Conservation (phyloP, 2,329 filamentous ascomycete genomes). For the Fusarium chlamydosporum region DNA sequence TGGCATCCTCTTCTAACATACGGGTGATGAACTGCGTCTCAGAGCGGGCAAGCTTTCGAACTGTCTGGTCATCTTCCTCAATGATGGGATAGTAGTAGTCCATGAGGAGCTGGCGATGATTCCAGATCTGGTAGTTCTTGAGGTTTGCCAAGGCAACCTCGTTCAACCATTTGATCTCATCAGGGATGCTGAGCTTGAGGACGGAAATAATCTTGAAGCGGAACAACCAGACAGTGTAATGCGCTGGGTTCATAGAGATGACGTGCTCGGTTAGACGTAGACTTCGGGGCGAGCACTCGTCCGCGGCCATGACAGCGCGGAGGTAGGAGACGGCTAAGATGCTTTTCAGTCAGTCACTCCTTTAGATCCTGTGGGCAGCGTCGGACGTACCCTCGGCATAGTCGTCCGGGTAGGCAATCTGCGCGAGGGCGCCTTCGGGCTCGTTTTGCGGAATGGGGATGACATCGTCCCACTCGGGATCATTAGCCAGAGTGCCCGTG, state of each 20-base stretch:
- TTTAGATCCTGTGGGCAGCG: constrained; percentile 21
- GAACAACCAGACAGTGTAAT: constrained; percentile 99
- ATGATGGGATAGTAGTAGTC: constrained; percentile 72
- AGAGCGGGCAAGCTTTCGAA: constrained; percentile 70
- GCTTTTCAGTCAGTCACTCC: constrained; percentile 43
- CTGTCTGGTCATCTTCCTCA: constrained; percentile 67
- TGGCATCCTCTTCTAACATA: constrained; percentile 89
- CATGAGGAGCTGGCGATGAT: constrained; percentile 76
- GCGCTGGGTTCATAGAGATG: constrained; percentile 92
- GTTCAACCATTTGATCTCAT: constrained; percentile 90
- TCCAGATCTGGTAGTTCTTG: constrained; percentile 99
- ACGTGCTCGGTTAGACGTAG: constrained; percentile 88
- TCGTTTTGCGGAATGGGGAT: constrained; percentile 87
- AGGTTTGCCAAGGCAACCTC: constrained; percentile 83
- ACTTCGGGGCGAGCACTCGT: constrained; percentile 85
- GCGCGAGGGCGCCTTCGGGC: constrained; percentile 86
- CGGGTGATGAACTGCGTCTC: constrained; percentile 82
- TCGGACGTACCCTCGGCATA: constrained; percentile 79
- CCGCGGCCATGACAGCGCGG: constrained; percentile 89
- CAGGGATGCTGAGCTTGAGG: constrained; percentile 73
- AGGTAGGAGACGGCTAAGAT: constrained; percentile 86
- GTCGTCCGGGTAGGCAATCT: constrained; percentile 90
- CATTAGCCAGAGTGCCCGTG: constrained; percentile 64
- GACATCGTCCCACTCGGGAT: constrained; percentile 87
- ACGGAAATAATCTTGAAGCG: constrained; percentile 82